These are phyloP conservation scores for Pholiota conissans DNA, from an alignment of 768 basidiomycete species.

Conservation along the genomic window DNA sequence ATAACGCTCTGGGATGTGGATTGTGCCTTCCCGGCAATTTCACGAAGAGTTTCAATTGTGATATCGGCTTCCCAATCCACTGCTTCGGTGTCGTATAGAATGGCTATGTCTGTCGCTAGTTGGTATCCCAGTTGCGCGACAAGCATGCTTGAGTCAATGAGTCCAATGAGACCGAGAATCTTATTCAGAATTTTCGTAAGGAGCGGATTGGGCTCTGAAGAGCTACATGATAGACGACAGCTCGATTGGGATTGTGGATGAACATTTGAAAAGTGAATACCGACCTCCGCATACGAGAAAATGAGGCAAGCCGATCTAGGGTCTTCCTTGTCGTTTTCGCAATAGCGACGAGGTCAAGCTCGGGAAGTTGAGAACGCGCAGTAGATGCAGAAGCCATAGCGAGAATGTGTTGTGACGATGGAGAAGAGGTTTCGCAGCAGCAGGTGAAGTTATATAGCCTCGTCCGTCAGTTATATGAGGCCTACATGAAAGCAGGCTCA, in stretches of 20 bases:
- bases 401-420: neutral
- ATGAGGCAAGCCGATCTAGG: constrained; percentile 38
- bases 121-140: constrained; percentile 27
- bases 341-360: constrained; percentile 25
- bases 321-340: constrained; percentile 35
- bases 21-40: constrained; percentile 27
- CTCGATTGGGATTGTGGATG: neutral
- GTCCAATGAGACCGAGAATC: constrained; percentile 24
- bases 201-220: constrained; percentile 21
- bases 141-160: constrained; percentile 31
- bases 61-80: constrained; percentile 19
- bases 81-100: constrained; percentile 21
- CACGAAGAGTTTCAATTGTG: constrained; percentile 19
- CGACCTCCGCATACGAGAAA: constrained; percentile 31
- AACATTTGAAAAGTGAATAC: neutral
- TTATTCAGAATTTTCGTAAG: constrained; percentile 28
- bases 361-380: constrained; percentile 9
- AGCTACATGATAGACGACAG: neutral
- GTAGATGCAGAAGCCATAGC: constrained; percentile 5
- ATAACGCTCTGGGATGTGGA: constrained; percentile 25
- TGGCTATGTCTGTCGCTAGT: constrained; percentile 24
- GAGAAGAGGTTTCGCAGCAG: neutral
- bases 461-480: neutral
- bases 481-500: neutral
- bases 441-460: neutral